Evolutionary conservation across 345 rosid genomes (phyloP).

Genomic region (Corymbia maculata): DNA sequence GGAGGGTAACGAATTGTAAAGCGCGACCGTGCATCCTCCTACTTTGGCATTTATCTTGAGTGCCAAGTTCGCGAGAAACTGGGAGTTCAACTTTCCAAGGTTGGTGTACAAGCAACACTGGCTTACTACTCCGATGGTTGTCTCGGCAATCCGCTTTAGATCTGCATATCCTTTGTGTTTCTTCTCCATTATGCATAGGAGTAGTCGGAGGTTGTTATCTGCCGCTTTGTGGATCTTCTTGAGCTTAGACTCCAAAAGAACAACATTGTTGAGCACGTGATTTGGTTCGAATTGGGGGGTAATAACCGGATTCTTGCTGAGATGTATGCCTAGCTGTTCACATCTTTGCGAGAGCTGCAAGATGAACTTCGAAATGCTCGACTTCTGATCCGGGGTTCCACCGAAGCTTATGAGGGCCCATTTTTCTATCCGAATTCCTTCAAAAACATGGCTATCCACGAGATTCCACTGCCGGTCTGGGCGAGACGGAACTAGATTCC

Average conservation of each 20-base stretch:
- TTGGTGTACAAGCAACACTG: conserved; percentile 91
- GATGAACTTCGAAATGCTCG: conserved; percentile 65
- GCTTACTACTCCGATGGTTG: conserved; percentile 72
- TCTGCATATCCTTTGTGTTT: conserved; percentile 92
- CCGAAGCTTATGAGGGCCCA: conserved; percentile 95
- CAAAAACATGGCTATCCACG: conserved; percentile 59
- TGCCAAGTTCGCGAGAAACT: conserved; percentile 83
- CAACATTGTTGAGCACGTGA: conserved; percentile 68
- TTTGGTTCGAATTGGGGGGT: conserved; percentile 59
- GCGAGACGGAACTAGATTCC: conserved; percentile 53
- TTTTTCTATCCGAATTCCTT: conserved; percentile 61
- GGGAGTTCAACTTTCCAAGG: conserved; percentile 73
- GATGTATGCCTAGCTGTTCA: conserved; percentile 75
- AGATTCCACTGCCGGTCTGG: conserved; percentile 79
- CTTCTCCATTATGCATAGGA: conserved; percentile 86
- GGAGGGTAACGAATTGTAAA: conserved; percentile 67
- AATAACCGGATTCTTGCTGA: conserved; percentile 49
- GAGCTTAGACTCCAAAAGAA: conserved; percentile 61
- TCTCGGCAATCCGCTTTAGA: conserved; percentile 88
- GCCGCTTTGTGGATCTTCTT: conserved; percentile 63
- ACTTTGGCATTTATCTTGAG: conserved; percentile 96
- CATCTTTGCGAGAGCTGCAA: conserved; percentile 79
- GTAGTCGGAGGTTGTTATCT: conserved; percentile 63
- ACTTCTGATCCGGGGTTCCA: conserved; percentile 67
- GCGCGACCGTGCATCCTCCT: conserved; percentile 84